Evolutionary conservation across 306 rosid species (phyloP), one percentile per base, ranked within the genome.

Genomic region (Biancaea sappan): DNA sequence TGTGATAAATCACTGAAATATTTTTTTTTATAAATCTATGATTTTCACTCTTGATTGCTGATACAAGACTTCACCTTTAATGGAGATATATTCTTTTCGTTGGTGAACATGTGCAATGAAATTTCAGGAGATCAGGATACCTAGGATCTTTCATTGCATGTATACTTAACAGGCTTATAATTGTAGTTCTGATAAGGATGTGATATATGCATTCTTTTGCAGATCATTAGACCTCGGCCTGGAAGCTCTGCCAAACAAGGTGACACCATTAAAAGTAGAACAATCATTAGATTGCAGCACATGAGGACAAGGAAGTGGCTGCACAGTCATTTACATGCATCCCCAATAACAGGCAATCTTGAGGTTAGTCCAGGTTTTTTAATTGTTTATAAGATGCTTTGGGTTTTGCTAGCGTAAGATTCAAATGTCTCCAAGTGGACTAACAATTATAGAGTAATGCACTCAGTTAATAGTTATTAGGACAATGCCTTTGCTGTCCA

Each of bases 261-360:
- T 0, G 92, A 92, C 52, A 5, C 87, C 66, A 92, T 95, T 78
- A 78, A 71, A 60, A 84, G 90, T 76, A 98, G 98, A 64, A 86
- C 99, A 18, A 82, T 92, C 34, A 73, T 95, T 80, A 95, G 92
- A 85, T 73, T 95, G 73, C 98, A 95, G 77, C 99, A 95, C 86
- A 95, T 90, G 99, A 87, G 74, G 77, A 95, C 99, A 8, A 92
- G 96, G 88, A 95, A 89, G 84, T 95, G 99, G 99, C 84, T 95
- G 77, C 99, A 95, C 87, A 95, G 98, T 79, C 99, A 95, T 83
- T 70, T 95, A 80, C 97, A 92, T 25, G 94, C 96, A 6, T 95
- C 99, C 77, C 99, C 99, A 1, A 89, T 95, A 72, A 59, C 94
- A 4, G 91, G 98, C 89, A 92, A 95, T 84, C 91, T 92, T 24